Percentiles rank a stretch among this genome's conserved stretches.
Conservation (phyloP, 1,284 basidiomycete genomes). For the Bondarzewia mesenterica region DNA sequence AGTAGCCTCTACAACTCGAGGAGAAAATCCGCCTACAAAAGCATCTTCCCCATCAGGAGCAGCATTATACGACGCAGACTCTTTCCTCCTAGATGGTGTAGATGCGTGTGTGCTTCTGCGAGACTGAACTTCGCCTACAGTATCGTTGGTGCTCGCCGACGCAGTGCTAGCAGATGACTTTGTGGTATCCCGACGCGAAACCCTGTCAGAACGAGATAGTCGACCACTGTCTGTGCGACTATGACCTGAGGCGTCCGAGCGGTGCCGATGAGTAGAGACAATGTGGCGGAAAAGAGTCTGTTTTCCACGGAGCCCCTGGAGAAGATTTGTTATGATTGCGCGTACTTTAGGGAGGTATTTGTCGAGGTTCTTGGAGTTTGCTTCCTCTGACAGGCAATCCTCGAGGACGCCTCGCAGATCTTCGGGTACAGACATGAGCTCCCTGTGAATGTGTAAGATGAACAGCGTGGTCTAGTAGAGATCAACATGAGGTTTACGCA, state of each 20-base stretch:
- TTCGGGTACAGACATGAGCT: constrained; percentile 83
- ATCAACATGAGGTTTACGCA: constrained; percentile 34
- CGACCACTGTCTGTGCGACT: constrained; percentile 43
- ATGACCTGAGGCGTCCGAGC: constrained; percentile 37
- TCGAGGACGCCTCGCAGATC: constrained; percentile 88
- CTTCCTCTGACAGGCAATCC: constrained; percentile 85
- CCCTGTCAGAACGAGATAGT: constrained; percentile 35
- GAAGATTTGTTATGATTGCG: constrained; percentile 85
- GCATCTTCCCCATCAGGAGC: constrained; percentile 23
- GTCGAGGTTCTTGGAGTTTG: constrained; percentile 79
- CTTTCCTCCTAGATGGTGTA: constrained; percentile 19
- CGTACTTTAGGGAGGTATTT: constrained; percentile 88
- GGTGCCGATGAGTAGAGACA: constrained; percentile 49
- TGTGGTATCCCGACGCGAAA: constrained; percentile 8
- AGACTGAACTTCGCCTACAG: constrained; percentile 11
- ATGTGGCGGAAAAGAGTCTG: constrained; percentile 75
- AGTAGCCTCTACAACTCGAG: constrained; percentile 12
- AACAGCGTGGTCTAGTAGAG: constrained; percentile 5
- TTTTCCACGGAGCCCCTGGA: constrained; percentile 89
- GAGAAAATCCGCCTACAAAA: constrained; percentile 46
- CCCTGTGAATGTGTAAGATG: constrained; percentile 37
- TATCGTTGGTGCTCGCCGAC: constrained; percentile 5
- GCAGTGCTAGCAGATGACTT: constrained; percentile 5
- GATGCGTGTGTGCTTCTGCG: constrained; percentile 12
- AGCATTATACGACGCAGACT: constrained; percentile 24